Percentiles rank a stretch among this genome's conserved stretches.
These are phyloP conservation scores for Phtheirospermum japonicum DNA, from an alignment of 257 asterid genomes.

Conservation along the genomic window DNA sequence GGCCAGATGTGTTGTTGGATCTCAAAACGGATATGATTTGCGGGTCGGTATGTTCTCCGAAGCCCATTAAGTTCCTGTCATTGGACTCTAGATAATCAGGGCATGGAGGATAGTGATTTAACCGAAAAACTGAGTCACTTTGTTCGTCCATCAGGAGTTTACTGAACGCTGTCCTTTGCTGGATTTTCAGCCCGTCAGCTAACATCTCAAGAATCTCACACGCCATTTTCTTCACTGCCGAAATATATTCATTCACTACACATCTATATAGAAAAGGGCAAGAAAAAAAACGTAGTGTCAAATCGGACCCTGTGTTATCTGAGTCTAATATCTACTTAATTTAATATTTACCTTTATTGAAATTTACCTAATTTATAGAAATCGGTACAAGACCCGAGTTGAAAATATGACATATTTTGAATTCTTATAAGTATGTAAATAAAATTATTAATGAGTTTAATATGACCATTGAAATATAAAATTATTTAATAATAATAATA, in stretches of 20 bases:
- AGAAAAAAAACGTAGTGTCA: not conserved
- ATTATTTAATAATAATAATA: no score
- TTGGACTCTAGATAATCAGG: slow-evolving; percentile 32
- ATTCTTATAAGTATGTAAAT: no score
- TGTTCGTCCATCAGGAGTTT: slow-evolving; percentile 57
- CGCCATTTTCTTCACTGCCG: slow-evolving; percentile 55
- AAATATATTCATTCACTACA: slow-evolving; percentile 45
- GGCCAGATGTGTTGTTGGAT: slow-evolving; percentile 82
- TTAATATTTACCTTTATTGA: no score
- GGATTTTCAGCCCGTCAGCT: slow-evolving; percentile 51
- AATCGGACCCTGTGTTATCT: no score
- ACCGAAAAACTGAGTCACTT: slow-evolving; percentile 70
- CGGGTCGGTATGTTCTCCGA: slow-evolving; percentile 96
- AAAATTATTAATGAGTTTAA: no score
- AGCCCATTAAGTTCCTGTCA: slow-evolving; percentile 55
- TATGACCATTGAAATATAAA: no score
- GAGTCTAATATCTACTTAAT: no score
- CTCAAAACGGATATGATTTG: slow-evolving; percentile 78
- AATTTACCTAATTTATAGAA: no score
- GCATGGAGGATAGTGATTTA: slow-evolving; percentile 80
- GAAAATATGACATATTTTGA: no score
- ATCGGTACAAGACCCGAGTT: no score
- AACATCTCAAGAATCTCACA: slow-evolving; percentile 61
- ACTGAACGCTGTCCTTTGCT: slow-evolving; percentile 39
- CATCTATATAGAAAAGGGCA: slow-evolving; percentile 21